Base-by-base conservation (phyloP, 805 yeast species). In the Scheffersomyces lignosus region DNA sequence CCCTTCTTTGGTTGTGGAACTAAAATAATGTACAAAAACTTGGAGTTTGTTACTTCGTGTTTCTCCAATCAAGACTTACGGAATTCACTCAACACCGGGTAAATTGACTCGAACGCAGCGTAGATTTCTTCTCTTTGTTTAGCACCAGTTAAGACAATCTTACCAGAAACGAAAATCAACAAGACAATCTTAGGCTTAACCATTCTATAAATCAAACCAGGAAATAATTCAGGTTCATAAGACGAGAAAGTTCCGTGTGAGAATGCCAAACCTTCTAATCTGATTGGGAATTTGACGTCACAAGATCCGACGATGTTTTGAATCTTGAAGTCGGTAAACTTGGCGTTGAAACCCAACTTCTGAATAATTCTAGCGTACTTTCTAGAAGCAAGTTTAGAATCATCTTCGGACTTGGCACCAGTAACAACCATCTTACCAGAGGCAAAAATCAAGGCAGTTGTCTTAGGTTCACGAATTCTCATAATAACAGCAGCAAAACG, bases 361-460 rank as follows among this genome's bases (percentile, higher is more conserved):
- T 93, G 99, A 49, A 93, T 93, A 57, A 93, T 93, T 72, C 99
- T 82, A 1, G 99, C 99, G 55, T 93, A 93, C 62, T 93, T 93
- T 69, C 99, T 80, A 15, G 96, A 88, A 1, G 99, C 99, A 48
- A 93, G 75, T 63, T 93, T 93, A n/a, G 97, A 88, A 60, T 93
- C 98, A 60, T 93, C 98, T 63, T 93, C 99, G 25, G 96, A 85
- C 64, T 93, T 93, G 16, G 99, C 99, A 78, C 99, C 99, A 20
- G 98, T 93, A 12, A 93, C 99, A 50, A 93, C 99, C 99, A 93
- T 93, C 65, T 93, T 93, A 56, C 99, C 99, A 2, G 97, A 89
- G 1, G 99, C 99, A 64, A 93, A 93, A 48, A 93, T 93, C 50
- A 93, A 74, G 0, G 99, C 98, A 2, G 99, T 93, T 1, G 99